Evolutionary conservation across 768 basidiomycete genomes (phyloP).

Genomic region (Boletus vinaceobasis): DNA sequence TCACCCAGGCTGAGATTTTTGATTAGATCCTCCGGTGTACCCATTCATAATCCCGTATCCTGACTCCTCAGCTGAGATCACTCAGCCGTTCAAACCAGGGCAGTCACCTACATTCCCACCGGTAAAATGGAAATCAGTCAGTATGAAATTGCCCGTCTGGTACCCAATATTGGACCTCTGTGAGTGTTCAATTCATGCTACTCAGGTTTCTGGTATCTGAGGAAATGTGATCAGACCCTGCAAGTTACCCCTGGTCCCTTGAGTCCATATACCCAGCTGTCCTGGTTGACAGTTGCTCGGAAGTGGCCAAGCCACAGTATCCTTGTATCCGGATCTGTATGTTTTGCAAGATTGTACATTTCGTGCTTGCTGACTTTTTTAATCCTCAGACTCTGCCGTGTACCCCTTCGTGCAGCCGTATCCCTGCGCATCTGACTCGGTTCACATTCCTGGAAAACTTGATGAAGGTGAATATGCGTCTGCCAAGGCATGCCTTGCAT

Average conservation of each 20-base stretch:
- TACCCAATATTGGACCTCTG: constrained; percentile 35
- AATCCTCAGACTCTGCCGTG: constrained; percentile 11
- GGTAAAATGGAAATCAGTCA: neutral
- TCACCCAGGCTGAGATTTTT: neutral
- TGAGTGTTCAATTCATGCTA: constrained; percentile 16
- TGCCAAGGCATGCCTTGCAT: neutral
- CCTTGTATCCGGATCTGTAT: constrained; percentile 26
- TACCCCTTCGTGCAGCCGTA: constrained; percentile 18
- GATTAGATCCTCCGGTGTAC: constrained; percentile 23
- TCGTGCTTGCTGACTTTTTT: neutral
- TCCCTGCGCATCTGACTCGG: neutral
- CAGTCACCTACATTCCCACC: neutral
- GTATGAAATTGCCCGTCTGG: constrained; percentile 11
- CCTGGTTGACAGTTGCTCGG: neutral
- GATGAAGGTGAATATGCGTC: neutral
- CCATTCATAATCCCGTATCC: constrained; percentile 20
- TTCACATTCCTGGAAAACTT: constrained; percentile 4
- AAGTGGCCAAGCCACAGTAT: constrained; percentile 11
- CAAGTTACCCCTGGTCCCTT: constrained; percentile 30
- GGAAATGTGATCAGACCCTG: constrained; percentile 7
- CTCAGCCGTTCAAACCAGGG: neutral
- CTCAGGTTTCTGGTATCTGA: neutral
- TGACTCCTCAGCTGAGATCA: constrained; percentile 1
- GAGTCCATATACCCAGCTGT: constrained; percentile 22
- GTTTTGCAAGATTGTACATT: constrained; percentile 1